phyloP scores from a whole-genome alignment of 495 filamentous ascomycete genomes.

The Penicillium goetzii region DNA sequence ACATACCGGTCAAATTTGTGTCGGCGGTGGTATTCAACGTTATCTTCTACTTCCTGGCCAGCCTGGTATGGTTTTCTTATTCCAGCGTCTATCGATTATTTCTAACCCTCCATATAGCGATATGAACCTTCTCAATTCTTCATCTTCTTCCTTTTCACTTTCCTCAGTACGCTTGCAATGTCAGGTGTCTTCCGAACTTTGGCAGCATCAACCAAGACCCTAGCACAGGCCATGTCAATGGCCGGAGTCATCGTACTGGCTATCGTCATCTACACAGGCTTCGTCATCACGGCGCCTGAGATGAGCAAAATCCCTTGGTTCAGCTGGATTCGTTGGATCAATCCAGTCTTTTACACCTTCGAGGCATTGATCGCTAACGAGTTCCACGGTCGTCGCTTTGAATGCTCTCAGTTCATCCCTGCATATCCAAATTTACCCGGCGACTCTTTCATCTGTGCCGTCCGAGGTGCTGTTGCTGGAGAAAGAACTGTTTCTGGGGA shows the following conservation, averaged over 20 bases:
- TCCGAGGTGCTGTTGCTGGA: slow-evolving; percentile 59
- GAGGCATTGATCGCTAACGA: slow-evolving; percentile 56
- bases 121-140: slow-evolving; percentile 61
- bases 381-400: slow-evolving; percentile 58
- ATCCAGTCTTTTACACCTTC: slow-evolving; percentile 51
- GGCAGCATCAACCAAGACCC: slow-evolving; percentile 50
- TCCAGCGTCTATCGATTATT: background rate
- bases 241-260: slow-evolving; percentile 51
- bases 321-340: slow-evolving; percentile 53
- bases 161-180: slow-evolving; percentile 61
- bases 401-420: slow-evolving; percentile 56
- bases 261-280: slow-evolving; percentile 54
- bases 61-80: slow-evolving; percentile 42
- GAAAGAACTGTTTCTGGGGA: slow-evolving; percentile 55
- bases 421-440: slow-evolving; percentile 53
- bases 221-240: slow-evolving; percentile 55
- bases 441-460: slow-evolving; percentile 51
- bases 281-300: slow-evolving; percentile 48
- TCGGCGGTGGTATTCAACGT: slow-evolving; percentile 56
- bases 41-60: slow-evolving; percentile 62
- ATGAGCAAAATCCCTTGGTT: slow-evolving; percentile 55
- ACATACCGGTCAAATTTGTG: slow-evolving; percentile 60
- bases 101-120: slow-evolving; percentile 24
- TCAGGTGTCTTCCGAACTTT: slow-evolving; percentile 52
- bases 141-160: slow-evolving; percentile 61